Conservation (phyloP, 352 stramenopile species). For the Pythium monospermum region DNA sequence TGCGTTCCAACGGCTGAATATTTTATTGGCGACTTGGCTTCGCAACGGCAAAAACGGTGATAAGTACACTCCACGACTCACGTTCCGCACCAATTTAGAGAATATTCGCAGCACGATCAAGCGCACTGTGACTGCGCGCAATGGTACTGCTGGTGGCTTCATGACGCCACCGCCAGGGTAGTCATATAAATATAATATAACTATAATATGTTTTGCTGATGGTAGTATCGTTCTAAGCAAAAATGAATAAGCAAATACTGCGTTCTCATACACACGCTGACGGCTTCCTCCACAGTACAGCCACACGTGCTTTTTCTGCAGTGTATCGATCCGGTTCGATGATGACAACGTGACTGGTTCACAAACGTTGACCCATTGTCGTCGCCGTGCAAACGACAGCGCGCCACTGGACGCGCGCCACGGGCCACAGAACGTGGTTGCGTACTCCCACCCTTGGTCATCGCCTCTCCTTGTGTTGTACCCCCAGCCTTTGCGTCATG, state of each 20-base stretch:
- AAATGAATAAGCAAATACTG: no score
- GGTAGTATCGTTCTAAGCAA: no score
- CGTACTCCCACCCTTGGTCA: constrained; percentile 68
- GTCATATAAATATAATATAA: neutral
- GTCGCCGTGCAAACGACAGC: constrained; percentile 41
- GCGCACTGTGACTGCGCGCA: constrained; percentile 19
- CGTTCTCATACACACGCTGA: no score
- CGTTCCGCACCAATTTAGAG: constrained; percentile 23
- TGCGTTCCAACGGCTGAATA: constrained; percentile 38
- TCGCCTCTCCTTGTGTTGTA: constrained; percentile 65
- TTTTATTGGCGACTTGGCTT: constrained; percentile 30
- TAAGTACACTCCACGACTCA: constrained; percentile 2
- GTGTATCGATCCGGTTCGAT: no score
- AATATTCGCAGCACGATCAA: constrained; percentile 14
- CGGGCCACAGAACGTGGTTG: constrained; percentile 53
- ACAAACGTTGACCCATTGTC: constrained; percentile 73
- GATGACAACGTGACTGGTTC: no score
- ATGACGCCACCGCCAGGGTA: constrained; percentile 6
- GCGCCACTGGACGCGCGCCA: constrained; percentile 31
- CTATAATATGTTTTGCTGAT: no score
- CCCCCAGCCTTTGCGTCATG: constrained; percentile 53
- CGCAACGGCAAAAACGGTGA: constrained; percentile 22
- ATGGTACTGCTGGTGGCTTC: neutral
- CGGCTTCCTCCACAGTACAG: neutral
- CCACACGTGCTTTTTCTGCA: no score